Conservation (phyloP, 495 filamentous ascomycete species). For the Penicillium salamii region DNA sequence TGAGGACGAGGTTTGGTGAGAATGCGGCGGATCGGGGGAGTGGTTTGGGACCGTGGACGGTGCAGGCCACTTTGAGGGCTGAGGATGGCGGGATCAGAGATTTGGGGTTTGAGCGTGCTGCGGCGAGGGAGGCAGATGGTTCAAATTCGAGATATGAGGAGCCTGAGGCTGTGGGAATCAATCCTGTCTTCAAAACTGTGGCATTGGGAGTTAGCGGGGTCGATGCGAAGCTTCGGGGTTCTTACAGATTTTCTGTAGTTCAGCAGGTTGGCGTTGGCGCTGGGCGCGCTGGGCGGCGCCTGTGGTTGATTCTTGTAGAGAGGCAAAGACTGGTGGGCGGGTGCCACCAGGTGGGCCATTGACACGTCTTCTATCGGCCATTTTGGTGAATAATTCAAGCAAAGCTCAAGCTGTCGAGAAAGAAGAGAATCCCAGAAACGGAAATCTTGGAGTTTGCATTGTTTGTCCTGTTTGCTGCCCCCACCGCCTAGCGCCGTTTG, state of each 20-base stretch:
- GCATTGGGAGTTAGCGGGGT: constrained; percentile 10
- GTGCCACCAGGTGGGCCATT: constrained; percentile 84
- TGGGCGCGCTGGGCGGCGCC: constrained; percentile 38
- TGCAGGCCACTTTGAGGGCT: constrained; percentile 83
- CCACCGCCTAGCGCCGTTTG: constrained; percentile 16
- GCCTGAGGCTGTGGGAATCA: constrained; percentile 90
- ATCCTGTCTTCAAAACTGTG: constrained; percentile 82
- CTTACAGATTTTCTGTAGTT: constrained; percentile 82
- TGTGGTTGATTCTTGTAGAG: constrained; percentile 35
- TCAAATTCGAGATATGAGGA: constrained; percentile 92
- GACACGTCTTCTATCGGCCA: constrained; percentile 86
- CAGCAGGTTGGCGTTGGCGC: constrained; percentile 58
- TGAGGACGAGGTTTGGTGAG: constrained; percentile 84
- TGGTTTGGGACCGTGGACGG: constrained; percentile 88
- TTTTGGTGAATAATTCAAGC: constrained; percentile 34
- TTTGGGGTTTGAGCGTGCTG: constrained; percentile 44
- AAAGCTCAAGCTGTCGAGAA: constrained; percentile 7
- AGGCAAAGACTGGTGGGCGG: constrained; percentile 66
- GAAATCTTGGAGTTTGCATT: constrained; percentile 45
- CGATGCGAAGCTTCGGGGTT: constrained; percentile 5
- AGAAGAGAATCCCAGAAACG: constrained; percentile 27
- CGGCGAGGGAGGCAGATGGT: constrained; percentile 48
- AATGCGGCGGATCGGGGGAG: constrained; percentile 86
- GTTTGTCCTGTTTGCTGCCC: constrained; percentile 44
- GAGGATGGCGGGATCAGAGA: constrained; percentile 51